Evolutionary conservation across 2,329 filamentous ascomycete genomes (phyloP), one percentile per base, ranked within the genome.

Genomic region (Aspergillus vadensis): DNA sequence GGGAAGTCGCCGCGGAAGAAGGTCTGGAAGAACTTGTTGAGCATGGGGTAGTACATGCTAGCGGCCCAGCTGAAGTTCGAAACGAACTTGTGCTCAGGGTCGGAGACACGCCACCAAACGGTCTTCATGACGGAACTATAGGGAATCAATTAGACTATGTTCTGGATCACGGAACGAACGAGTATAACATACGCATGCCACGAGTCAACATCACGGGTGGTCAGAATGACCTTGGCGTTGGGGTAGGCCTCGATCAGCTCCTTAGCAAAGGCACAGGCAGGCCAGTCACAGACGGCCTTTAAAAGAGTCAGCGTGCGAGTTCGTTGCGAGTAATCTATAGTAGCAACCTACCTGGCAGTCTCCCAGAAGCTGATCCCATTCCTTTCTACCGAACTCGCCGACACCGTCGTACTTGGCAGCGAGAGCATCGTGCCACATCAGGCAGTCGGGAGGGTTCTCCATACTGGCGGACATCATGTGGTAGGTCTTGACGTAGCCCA

Each of bases 401-500:
- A 85, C 78, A 32, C 84, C 84, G 65, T 88, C 82, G 75, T 82
- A 87, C 70, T 86, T 86, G 65, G 86, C 86, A 17, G 79, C 78
- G 58, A 91, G 81, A 27, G 88, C 88, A 64, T 90, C 86, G 76
- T 86, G 85, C 88, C 88, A 91, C 79, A 90, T 85, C 44, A 88
- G 79, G 57, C 84, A 85, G 69, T 90, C 88, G 23, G 84, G 85
- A 10, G 85, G 85, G 75, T 88, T 90, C 77, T 90, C 87, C 62
- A 89, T 85, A 61, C 84, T 86, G 65, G 84, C 86, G 68, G 83
- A 87, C 85, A 89, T 88, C 87, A 89, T 89, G 79, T 91, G 88
- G 81, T 91, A 90, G 62, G 85, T 88, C 74, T 89, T 86, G 67
- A 84, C 79, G 73, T 87, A 90, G 63, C 88, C 88, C 43, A 91